Evolutionary conservation across 768 basidiomycete species (phyloP), one percentile per base, ranked within the genome.

Genomic region (Pisolithus microcarpus): DNA sequence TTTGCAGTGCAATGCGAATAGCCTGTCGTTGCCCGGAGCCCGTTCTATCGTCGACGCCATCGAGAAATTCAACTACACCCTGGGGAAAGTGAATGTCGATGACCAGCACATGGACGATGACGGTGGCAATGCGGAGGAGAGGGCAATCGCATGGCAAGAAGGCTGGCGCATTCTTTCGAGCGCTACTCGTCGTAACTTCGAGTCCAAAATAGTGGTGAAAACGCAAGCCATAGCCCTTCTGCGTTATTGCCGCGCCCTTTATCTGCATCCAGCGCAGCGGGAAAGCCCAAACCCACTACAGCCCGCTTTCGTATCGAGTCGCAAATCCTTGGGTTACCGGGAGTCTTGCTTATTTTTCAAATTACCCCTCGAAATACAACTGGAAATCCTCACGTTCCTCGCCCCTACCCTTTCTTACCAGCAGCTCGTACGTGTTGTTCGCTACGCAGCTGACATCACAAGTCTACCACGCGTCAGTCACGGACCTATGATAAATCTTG

Each of bases 321-420:
- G 21, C 42, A 40, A 51, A n/a, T n/a, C n/a, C n/a, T n/a, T n/a
- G n/a, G n/a, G n/a, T n/a, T n/a, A n/a, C n/a, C n/a, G n/a, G n/a
- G n/a, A n/a, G 15, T 18, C 34, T 3, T 56, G 59, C 53, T 62
- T 69, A 7, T 75, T 79, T 58, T 54, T 60, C 24, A 34, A 54
- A n/a, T 64, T 86, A 11, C 85, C 85, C 3, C 64, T 62, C 8
- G 84, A 86, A 61, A 65, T 86, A 7, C 75, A 78, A 50, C 72
- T 79, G 10, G 61, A 80, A 60, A 76, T 82, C 36, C 71, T 85
- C 31, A 75, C 79, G 11, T 76, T 77, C 57, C 64, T 83, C 19
- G 77, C 81, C 4, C 82, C 82, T 15, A 69, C 63, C 0, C 73
- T 86, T 46, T 83, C 83, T 16, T 60, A 72, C 18, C 64, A 67